These are phyloP conservation scores for Euryodendron excelsum DNA, from an alignment of 148 eudicot species.

Conservation along the genomic window DNA sequence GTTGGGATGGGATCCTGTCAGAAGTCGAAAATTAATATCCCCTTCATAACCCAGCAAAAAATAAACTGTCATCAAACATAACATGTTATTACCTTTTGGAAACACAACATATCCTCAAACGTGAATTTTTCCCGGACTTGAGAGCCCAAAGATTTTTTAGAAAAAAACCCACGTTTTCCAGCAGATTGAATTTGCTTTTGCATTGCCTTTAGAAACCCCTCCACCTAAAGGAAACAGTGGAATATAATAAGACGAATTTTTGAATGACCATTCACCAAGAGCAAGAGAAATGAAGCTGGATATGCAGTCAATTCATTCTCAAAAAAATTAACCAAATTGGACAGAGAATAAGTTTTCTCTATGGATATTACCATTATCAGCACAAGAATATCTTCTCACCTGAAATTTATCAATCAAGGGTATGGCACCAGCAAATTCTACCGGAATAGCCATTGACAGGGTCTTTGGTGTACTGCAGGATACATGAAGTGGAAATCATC, in stretches of 20 bases:
- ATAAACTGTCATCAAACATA: slow-evolving; percentile 1
- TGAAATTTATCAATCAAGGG: slow-evolving; percentile 94
- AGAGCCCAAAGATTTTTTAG: slow-evolving; percentile 71
- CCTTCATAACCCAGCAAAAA: slow-evolving; percentile 8
- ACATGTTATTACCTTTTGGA: slow-evolving; percentile 68
- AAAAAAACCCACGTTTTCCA: slow-evolving; percentile 86
- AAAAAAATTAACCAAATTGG: not conserved
- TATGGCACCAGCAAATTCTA: slow-evolving; percentile 94
- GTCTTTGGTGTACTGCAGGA: slow-evolving; percentile 81
- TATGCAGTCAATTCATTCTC: not conserved
- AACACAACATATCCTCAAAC: slow-evolving; percentile 98
- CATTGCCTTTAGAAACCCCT: slow-evolving; percentile 93
- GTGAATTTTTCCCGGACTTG: slow-evolving; percentile 80
- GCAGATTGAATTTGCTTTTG: slow-evolving; percentile 94
- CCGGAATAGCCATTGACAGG: slow-evolving; percentile 82
- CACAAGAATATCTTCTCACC: slow-evolving; percentile 39
- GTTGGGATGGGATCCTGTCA: slow-evolving; percentile 96
- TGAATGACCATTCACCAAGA: not conserved
- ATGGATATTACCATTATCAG: not conserved
- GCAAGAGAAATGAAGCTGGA: not conserved
- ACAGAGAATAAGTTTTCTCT: not conserved
- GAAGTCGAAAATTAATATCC: slow-evolving; percentile 11
- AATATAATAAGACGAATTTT: slow-evolving; percentile 3
- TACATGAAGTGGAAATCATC: slow-evolving; percentile 4
- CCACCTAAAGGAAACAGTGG: slow-evolving; percentile 54